Conservation (phyloP, 1,139 yeast genomes). For the Ashbya aceris region DNA sequence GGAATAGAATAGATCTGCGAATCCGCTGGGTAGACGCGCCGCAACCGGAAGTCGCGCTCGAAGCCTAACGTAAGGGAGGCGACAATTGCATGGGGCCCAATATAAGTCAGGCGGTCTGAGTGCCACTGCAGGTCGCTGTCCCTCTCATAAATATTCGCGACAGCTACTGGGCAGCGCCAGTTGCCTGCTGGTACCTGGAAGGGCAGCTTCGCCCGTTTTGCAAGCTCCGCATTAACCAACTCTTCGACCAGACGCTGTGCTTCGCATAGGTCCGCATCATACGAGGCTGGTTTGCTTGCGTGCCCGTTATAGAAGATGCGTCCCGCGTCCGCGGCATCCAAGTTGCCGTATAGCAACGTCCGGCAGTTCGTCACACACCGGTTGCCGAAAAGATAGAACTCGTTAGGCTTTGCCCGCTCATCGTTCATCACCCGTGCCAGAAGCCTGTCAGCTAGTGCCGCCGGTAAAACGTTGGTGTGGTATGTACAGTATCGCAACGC, state of each 20-base stretch:
- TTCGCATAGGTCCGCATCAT: constrained; percentile 33
- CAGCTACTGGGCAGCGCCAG: constrained; percentile 47
- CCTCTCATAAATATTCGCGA: constrained; percentile 47
- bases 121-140: constrained; percentile 58
- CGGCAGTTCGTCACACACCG: constrained; percentile 47
- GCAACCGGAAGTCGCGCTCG: constrained; percentile 53
- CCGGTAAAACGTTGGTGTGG: constrained; percentile 43
- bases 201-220: constrained; percentile 25
- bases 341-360: constrained; percentile 24
- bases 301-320: background rate
- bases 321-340: background rate
- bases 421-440: constrained; percentile 36
- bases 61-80: constrained; percentile 61
- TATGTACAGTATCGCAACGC: constrained; percentile 42
- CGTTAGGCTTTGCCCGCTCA: constrained; percentile 28
- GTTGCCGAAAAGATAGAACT: constrained; percentile 54
- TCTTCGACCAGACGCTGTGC: constrained; percentile 38
- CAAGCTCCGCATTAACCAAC: constrained; percentile 34
- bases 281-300: constrained; percentile 15
- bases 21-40: constrained; percentile 32
- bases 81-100: constrained; percentile 62
- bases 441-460: constrained; percentile 37
- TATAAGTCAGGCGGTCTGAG: constrained; percentile 57
- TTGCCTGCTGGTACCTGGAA: constrained; percentile 29
- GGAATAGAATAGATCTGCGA: constrained; percentile 14